A percentile compares a stretch with the other conserved stretches of the same genome.
These are phyloP conservation scores for Xylaria sp. DNA, from an alignment of 2,329 filamentous ascomycete species.

Conservation along the genomic window DNA sequence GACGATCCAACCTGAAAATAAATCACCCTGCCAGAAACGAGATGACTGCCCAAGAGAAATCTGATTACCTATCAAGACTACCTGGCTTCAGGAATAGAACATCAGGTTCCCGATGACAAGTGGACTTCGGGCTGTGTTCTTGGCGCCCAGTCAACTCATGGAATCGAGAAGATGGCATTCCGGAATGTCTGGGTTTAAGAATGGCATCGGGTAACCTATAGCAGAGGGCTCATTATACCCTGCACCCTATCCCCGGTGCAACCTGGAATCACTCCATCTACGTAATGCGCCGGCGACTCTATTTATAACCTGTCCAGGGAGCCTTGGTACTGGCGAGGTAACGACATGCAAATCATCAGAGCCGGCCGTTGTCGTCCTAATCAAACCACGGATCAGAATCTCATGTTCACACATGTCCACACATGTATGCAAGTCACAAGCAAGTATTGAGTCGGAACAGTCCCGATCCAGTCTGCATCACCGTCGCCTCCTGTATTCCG, in stretches of 20 bases:
- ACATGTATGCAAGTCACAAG: background rate
- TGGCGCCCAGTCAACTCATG: no score
- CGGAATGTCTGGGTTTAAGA: background rate
- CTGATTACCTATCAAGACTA: no score
- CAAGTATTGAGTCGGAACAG: background rate
- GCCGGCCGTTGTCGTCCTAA: background rate
- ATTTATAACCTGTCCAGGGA: slow-evolving; percentile 12
- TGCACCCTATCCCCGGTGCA: background rate
- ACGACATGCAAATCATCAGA: background rate
- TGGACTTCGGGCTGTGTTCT: no score
- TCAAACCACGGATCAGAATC: background rate
- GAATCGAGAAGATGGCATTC: no score
- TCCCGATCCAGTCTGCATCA: background rate
- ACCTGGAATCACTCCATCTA: background rate
- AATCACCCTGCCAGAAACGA: background rate
- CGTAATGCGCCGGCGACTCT: slow-evolving; percentile 7
- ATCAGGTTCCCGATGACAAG: no score
- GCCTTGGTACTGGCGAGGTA: background rate
- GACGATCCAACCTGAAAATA: background rate
- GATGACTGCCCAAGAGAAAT: background rate
- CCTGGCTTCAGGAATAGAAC: no score
- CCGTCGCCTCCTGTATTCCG: background rate
- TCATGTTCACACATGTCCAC: background rate
- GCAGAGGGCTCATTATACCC: background rate
- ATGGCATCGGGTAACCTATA: background rate